A percentile compares a stretch with the other conserved stretches of the same genome.
Conservation (phyloP, 257 asterid genomes). For the Solanum chmielewskii region DNA sequence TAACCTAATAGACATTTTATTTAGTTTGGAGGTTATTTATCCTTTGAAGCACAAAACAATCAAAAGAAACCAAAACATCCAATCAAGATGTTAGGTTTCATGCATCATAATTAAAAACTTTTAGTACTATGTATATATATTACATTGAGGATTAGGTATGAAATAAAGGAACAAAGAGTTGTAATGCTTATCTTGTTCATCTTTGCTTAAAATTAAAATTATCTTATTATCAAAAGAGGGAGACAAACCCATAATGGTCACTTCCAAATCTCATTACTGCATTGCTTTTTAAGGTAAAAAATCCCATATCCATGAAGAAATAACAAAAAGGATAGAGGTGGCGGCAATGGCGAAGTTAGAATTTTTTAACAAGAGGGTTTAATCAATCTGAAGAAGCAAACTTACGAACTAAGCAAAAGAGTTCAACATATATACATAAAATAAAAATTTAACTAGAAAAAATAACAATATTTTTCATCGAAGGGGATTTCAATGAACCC, state of each 20-base stretch:
- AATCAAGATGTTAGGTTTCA: neutral
- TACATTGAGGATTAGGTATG: neutral
- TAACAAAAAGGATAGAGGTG: neutral
- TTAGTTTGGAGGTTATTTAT: neutral
- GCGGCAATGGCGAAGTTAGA: too few species aligned
- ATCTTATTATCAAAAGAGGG: neutral
- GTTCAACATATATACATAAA: too few species aligned
- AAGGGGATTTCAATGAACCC: too few species aligned
- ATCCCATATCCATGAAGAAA: neutral
- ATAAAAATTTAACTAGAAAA: too few species aligned
- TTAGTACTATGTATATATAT: neutral
- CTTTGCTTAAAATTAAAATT: neutral
- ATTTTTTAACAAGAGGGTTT: too few species aligned
- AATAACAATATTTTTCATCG: too few species aligned
- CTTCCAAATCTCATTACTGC: neutral
- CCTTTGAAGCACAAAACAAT: neutral
- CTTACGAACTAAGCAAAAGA: too few species aligned
- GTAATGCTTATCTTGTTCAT: neutral
- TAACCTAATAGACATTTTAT: neutral
- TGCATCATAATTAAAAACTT: neutral
- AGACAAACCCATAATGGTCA: neutral
- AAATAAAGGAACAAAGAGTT: neutral
- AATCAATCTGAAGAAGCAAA: too few species aligned
- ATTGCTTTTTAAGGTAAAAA: neutral
- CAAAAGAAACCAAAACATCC: neutral